Percentiles rank a stretch among this genome's conserved stretches.
These are phyloP conservation scores for Lipomyces starkeyi DNA, from an alignment of 805 yeast species.

Conservation along the genomic window DNA sequence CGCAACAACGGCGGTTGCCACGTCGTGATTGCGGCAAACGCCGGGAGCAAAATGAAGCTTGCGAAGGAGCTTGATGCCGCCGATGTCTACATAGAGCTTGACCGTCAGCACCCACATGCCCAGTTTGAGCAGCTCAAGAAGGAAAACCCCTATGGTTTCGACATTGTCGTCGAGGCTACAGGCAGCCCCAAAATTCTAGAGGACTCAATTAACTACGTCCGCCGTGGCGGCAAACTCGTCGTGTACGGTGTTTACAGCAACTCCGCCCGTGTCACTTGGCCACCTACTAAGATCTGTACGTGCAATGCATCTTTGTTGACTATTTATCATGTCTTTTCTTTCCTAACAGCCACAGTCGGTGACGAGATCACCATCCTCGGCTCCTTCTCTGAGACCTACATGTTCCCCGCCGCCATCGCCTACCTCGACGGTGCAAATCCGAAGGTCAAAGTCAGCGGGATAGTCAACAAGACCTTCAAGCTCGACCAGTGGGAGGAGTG, in stretches of 20 bases:
- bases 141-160: slow-evolving; percentile 35
- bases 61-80: slow-evolving; percentile 33
- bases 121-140: slow-evolving; percentile 30
- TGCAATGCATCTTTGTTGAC: background rate
- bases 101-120: slow-evolving; percentile 27
- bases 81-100: slow-evolving; percentile 34
- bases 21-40: slow-evolving; percentile 34
- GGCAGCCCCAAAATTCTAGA: slow-evolving; percentile 33
- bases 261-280: slow-evolving; percentile 35
- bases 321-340: background rate
- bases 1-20: slow-evolving; percentile 37
- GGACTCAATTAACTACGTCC: slow-evolving; percentile 34
- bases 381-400: slow-evolving; percentile 36
- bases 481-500: slow-evolving; percentile 39
- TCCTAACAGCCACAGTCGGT: slow-evolving; percentile 21
- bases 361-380: slow-evolving; percentile 37
- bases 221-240: slow-evolving; percentile 36
- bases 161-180: slow-evolving; percentile 37
- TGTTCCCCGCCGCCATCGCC: slow-evolving; percentile 35
- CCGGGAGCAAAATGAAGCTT: slow-evolving; percentile 33
- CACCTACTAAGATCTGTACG: slow-evolving; percentile 34
- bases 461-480: slow-evolving; percentile 33
- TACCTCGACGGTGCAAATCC: slow-evolving; percentile 36
- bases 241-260: slow-evolving; percentile 36
- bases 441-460: slow-evolving; percentile 34